Evolutionary conservation across 2,329 filamentous ascomycete species (phyloP), one percentile per base, ranked within the genome.

Genomic region (Xylaria arbuscula): DNA sequence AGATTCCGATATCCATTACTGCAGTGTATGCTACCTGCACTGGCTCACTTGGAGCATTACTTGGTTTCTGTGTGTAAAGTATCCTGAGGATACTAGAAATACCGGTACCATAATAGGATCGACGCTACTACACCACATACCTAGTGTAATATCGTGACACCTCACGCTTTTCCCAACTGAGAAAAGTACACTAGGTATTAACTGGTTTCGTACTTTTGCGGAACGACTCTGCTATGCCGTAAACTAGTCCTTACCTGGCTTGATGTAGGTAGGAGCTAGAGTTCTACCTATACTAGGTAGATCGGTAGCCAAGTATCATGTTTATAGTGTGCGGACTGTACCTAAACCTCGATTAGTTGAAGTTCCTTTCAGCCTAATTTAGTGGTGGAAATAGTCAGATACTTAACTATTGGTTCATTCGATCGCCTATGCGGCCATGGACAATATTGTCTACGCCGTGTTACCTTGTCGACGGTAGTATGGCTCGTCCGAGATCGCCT

Each of bases 101-200:
- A 55, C 36, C 36, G 40, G 28, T 24, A 47, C 40, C 34, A 28
- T 36, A 40, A 62, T 42, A 51, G 54, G 61, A 67, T 67, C 51
- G 38, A 59, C 57, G 38, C 42, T 51, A 40, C 61, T 38, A 38
- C 45, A 22, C 45, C 45, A 19, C 45, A 19, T 17, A 22, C 45
- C n/a, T 38, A 13, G 9, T 40, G 58, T 47, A 54, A 58, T 10
- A 40, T 38, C 24, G 40, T 63, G 54, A 62, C 62, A 67, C 47
- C 24, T 63, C 32, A 62, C 69, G 60, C 69, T 61, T 71, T 50
- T 3, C 69, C 69, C 32, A 54, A 69, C 55, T 51, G 15, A 57
- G 68, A 22, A 45, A 61, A 56, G 56, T 19, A 38, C 28, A 24
- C n/a, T 17, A 53, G 63, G 50, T 17, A 22, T 64, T 57, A 36